phyloP scores from a whole-genome alignment of 1,284 basidiomycete genomes.

The Ustilago bromivora region DNA sequence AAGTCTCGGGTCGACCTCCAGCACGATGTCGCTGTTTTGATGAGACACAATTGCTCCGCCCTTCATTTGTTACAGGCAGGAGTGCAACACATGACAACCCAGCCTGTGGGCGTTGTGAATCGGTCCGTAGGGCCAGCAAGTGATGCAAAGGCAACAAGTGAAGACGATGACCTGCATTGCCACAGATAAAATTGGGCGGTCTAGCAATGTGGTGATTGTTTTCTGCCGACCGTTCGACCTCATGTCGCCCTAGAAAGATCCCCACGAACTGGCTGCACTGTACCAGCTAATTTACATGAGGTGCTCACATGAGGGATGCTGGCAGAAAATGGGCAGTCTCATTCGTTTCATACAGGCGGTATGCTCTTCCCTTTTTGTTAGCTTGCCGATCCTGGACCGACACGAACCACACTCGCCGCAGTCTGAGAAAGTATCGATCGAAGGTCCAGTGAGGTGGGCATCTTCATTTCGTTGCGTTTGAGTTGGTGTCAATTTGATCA shows the following conservation, averaged over 20 bases:
- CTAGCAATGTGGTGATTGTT: neutral
- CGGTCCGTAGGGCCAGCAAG: neutral
- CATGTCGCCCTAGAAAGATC: neutral
- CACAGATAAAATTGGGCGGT: neutral
- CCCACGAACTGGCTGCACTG: neutral
- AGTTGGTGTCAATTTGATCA: conserved; percentile 22
- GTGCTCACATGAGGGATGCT: neutral
- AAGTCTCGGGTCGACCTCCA: neutral
- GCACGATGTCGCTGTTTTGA: neutral
- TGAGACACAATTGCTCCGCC: neutral
- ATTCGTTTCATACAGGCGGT: neutral
- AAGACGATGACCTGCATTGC: neutral
- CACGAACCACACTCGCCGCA: neutral
- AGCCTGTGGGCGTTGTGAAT: neutral
- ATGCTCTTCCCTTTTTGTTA: neutral
- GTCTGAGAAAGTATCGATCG: neutral
- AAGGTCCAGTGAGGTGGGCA: neutral
- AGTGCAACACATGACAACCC: neutral
- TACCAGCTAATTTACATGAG: neutral
- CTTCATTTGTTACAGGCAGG: conserved; percentile 3
- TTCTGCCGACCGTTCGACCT: neutral
- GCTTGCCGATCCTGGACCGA: neutral
- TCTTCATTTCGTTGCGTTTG: conserved; percentile 14
- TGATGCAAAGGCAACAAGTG: neutral
- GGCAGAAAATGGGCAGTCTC: no score